These are phyloP conservation scores for Rubroboletus pulcherrimus DNA, from an alignment of 768 basidiomycete genomes.

Conservation along the genomic window DNA sequence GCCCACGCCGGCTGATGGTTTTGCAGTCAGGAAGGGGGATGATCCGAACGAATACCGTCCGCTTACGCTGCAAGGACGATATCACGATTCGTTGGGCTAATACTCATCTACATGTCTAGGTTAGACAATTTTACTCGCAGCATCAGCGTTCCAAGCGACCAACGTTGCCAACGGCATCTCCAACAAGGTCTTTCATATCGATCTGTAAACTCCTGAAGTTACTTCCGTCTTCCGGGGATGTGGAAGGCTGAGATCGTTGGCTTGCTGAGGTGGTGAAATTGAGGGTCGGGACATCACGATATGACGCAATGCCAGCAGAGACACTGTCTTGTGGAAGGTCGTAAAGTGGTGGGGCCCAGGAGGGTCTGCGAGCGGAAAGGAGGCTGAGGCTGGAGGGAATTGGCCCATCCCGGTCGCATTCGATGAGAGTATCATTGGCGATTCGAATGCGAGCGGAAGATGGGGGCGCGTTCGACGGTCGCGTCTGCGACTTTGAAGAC, in stretches of 20 bases:
- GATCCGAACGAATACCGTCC: neutral
- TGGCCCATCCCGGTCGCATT: slow-evolving; percentile 24
- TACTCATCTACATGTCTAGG: slow-evolving; percentile 66
- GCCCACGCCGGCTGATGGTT: slow-evolving; percentile 64
- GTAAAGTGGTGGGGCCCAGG: slow-evolving; percentile 32
- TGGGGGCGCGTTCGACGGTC: neutral
- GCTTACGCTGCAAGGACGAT: slow-evolving; percentile 85
- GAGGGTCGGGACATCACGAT: slow-evolving; percentile 29
- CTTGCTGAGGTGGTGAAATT: slow-evolving; percentile 10
- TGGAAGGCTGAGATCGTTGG: slow-evolving; percentile 19
- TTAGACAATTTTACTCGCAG: neutral
- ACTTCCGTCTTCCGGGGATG: slow-evolving; percentile 50
- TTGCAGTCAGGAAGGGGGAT: neutral
- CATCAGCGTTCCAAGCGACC: slow-evolving; percentile 24
- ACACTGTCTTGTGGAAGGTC: slow-evolving; percentile 24
- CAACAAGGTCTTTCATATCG: slow-evolving; percentile 75
- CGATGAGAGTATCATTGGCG: slow-evolving; percentile 11
- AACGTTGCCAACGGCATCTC: slow-evolving; percentile 82
- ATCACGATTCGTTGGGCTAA: slow-evolving; percentile 84
- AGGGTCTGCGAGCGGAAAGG: slow-evolving; percentile 32
- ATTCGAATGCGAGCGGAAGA: slow-evolving; percentile 23
- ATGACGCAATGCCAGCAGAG: slow-evolving; percentile 21
- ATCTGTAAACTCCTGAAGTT: slow-evolving; percentile 64
- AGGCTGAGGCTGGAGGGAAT: slow-evolving; percentile 30
- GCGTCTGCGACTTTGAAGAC: slow-evolving; percentile 21